Percentiles rank a stretch among this genome's conserved stretches.
These are phyloP conservation scores for Zalerion maritima DNA, from an alignment of 495 filamentous ascomycete species.

Conservation along the genomic window DNA sequence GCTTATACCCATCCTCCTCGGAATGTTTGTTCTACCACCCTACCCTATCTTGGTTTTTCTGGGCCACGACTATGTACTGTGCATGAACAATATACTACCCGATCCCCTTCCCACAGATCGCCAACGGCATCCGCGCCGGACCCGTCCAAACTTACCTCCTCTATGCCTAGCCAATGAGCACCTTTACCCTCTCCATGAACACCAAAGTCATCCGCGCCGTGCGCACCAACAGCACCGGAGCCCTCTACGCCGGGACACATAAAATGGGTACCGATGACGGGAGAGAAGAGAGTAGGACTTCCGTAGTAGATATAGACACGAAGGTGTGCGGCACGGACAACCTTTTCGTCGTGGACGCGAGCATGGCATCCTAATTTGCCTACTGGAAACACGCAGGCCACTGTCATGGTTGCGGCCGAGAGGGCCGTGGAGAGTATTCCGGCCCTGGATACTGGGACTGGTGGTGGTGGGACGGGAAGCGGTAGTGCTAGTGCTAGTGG, in stretches of 20 bases:
- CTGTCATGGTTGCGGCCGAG: slow-evolving; percentile 31
- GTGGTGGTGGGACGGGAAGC: no score
- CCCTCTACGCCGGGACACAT: slow-evolving; percentile 38
- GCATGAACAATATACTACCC: no score
- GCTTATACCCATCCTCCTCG: slow-evolving; percentile 31
- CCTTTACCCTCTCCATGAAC: slow-evolving; percentile 33
- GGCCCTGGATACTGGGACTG: no score
- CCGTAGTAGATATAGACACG: slow-evolving; percentile 40
- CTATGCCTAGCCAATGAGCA: slow-evolving; percentile 22
- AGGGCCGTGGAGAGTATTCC: slow-evolving; percentile 24
- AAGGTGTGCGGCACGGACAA: slow-evolving; percentile 44
- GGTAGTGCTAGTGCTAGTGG: no score
- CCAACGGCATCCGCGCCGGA: slow-evolving; percentile 31
- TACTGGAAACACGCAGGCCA: slow-evolving; percentile 30
- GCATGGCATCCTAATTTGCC: slow-evolving; percentile 29
- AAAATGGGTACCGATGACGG: slow-evolving; percentile 44
- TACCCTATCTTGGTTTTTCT: neutral
- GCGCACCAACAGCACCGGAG: slow-evolving; percentile 26
- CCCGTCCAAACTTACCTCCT: slow-evolving; percentile 38
- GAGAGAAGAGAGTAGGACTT: slow-evolving; percentile 30
- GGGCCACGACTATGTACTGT: no score
- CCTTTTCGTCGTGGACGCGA: slow-evolving; percentile 24
- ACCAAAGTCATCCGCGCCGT: slow-evolving; percentile 33
- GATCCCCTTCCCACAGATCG: slow-evolving; percentile 3
- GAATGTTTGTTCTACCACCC: slow-evolving; percentile 18